Evolutionary conservation across 495 filamentous ascomycete species (phyloP).

Genomic region (Aspergillus cristatus): DNA sequence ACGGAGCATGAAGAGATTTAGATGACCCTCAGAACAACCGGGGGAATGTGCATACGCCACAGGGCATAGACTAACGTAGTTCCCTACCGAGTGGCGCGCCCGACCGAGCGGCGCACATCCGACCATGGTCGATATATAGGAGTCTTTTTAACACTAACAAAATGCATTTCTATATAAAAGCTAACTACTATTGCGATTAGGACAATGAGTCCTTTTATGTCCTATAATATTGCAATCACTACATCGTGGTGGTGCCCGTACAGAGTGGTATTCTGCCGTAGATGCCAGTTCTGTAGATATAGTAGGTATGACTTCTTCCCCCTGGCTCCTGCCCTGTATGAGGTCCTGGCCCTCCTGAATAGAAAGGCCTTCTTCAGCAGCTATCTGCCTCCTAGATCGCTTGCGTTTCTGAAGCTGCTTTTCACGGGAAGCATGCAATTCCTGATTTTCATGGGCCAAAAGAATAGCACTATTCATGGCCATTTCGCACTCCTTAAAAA

Average conservation of each 20-base stretch:
- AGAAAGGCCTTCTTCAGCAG: not conserved
- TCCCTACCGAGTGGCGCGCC: not conserved
- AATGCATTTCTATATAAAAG: slow-evolving; percentile 4
- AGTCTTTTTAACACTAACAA: no score
- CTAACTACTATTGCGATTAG: slow-evolving; percentile 4
- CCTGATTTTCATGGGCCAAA: not conserved
- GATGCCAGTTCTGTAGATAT: slow-evolving; percentile 1
- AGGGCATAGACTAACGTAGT: slow-evolving; percentile 1
- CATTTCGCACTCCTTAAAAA: slow-evolving; percentile 4
- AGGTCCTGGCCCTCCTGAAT: not conserved
- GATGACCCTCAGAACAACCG: no score
- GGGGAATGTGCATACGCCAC: no score
- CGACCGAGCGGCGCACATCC: not conserved
- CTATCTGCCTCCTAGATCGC: slow-evolving; percentile 6
- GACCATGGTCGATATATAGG: not conserved
- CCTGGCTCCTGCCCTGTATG: slow-evolving; percentile 1
- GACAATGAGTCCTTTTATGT: slow-evolving; percentile 5
- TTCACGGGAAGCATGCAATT: slow-evolving; percentile 5
- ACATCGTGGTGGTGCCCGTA: slow-evolving; percentile 6
- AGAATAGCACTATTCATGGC: slow-evolving; percentile 3
- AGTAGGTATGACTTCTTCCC: slow-evolving; percentile 1
- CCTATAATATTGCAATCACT: slow-evolving; percentile 4
- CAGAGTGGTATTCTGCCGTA: not conserved
- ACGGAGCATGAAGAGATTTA: no score
- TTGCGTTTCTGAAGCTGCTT: slow-evolving; percentile 5